Evolutionary conservation across 2,329 filamentous ascomycete genomes (phyloP), one percentile per base, ranked within the genome.

Genomic region (Pestalotiopsis sp.): DNA sequence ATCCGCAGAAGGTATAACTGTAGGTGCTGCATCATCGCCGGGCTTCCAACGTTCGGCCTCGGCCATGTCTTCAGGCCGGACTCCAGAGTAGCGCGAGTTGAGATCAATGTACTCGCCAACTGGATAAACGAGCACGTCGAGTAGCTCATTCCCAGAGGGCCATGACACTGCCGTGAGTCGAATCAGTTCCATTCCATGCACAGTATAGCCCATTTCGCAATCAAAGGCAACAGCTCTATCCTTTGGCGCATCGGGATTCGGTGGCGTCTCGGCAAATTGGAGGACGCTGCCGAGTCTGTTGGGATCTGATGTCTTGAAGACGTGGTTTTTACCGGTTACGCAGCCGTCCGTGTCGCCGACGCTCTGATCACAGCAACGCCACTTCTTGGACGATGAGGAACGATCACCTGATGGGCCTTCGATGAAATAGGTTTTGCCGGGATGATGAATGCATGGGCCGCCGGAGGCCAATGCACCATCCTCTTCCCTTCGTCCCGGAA

Each of bases 201-300:
- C 93, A 0, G 97, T 99, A 77, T 97, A 98, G 4, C 93, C 94
- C 96, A 99, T 99, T 78, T 99, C 96, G 76, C 96, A 98, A 78
- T 99, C 96, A 75, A 99, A 95, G 72, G 90, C 92, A 12, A 98
- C 90, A 2, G 92, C 93, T 45, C 88, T 87, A 66, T 86, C 82
- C 1, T 79, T 75, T 0, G 84, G 82, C 1, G 83, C 84, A 2
- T 81, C 74, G 1, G 83, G 78, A 72, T 94, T 94, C 13, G 85
- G 81, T 0, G 95, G 95, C 0, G 96, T 98, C 70, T 89, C 81
- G 68, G 89, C 87, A 78, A 97, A 99, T 65, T 95, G 94, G 74
- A 97, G 86, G 3, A 95, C 82, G 0, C 90, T 83, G 0, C 94
- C 94, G 31, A 99, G 85, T 25, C 94, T 86, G 72, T 93, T 94